Base-by-base conservation (phyloP, 805 yeast species). In the Nakazawaea wyomingensis region DNA sequence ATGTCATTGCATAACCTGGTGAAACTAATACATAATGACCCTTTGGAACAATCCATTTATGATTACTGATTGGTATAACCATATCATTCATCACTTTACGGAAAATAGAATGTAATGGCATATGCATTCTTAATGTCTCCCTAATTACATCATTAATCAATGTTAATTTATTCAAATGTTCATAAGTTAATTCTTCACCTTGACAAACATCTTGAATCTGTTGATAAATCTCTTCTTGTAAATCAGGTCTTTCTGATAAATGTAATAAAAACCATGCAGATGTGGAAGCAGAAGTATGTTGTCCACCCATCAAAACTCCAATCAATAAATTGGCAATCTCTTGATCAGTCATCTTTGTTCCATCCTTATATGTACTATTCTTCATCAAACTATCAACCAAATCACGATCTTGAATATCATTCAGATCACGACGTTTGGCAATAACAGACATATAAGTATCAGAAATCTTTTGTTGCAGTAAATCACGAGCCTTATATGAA, bases 251-350 rank as follows among this genome's bases (percentile, higher is more conserved):
- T 55, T 84, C 95, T 51, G 89, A 97, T 48, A 93, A 73, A 60
- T 93, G 98, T 51, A 93, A 74, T 59, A 93, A 69, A 57, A 81
- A 80, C 99, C 99, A 93, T 14, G 97, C 85, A 32, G 96, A 85
- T 18, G 99, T 93, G 19, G 98, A 77, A 34, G 98, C 93, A 50
- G 96, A 85, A 21, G 99, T 93, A 65, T 93, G 99, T 71, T 93
- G 99, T 50, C 99, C 99, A 56, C 99, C 99, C 99, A 93, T 93
- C 48, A 93, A 73, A 43, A 93, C 84, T 64, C 98, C 99, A 64
- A 93, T 91, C 62, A 89, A 71, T 63, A 93, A 72, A 65, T 90
- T 85, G 39, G 98, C 93, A 58, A 93, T 88, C 68, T 93, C 96
- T 62, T 82, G 82, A 63, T 93, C 99, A 21, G 96, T 83, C 97